Evolutionary conservation across 129 eudicot species (phyloP), one percentile per base, ranked within the genome.

Genomic region (Lactuca saligna): DNA sequence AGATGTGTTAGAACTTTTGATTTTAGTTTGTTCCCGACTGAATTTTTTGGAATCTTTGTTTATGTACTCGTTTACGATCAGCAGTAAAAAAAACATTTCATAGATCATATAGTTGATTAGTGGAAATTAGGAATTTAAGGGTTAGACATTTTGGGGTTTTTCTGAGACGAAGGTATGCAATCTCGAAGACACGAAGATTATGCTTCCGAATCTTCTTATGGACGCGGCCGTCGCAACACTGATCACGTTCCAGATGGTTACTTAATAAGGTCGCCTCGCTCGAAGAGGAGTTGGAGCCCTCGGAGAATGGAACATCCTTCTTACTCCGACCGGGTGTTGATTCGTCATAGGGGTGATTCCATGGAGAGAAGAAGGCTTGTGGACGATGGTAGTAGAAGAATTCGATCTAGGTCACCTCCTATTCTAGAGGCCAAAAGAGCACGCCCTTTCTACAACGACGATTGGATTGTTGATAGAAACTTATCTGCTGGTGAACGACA

Each of bases 321-420:
- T 37, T 53, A 68, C 42, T 67, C 67, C 17, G 67, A 55, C 3
- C 68, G 73, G 25, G 34, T 74, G 16, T 16, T 65, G 34, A 44
- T 66, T 61, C 65, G 74, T 31, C 68, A 68, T 51, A 75, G 87
- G 79, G 66, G 78, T 44, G 15, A 17, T 64, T 75, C 73, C 0
- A 3, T 82, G 65, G 87, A 79, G 17, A 83, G 82, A 70, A 75
- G 79, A 70, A 71, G 69, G 5, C 59, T 29, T 68, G 49, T 16
- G 17, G 65, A 76, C 70, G 76, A 70, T 55, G 66, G 69, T 66
- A 38, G 60, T 55, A 67, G 78, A 31, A 56, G 73, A 11, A 17
- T 70, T 10, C 68, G 83, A 34, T 75, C 84, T 6, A 75, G 82
- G 51, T 75, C 84, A 34, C 87, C 86, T 8, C 58, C 53, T 55